Evolutionary conservation across 192 early-diverging fungal genomes (phyloP), one percentile per base, ranked within the genome.

Genomic region (Hyaloraphidium curvatum): DNA sequence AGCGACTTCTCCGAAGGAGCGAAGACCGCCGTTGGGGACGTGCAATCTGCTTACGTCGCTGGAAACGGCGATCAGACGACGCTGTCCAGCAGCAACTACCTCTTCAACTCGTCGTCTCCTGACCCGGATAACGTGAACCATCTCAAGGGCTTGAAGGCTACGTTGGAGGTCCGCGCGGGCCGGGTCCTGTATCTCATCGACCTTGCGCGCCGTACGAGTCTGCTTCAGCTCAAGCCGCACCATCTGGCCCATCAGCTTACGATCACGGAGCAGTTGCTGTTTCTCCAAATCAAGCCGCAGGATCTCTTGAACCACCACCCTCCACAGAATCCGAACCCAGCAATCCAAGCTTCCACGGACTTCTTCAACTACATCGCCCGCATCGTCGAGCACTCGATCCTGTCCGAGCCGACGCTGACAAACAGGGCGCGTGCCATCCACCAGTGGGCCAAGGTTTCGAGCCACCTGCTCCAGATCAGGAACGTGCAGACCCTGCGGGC

Each of bases 361-460:
- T 82, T 82, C 63, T 87, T 87, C 74, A 87, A 87, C 55, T 84
- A 79, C 55, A 50, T 84, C 4, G 80, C 82, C n/a, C 68, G 82
- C 9, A 52, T 80, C 25, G 72, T 87, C 28, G 84, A 87, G 58
- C 72, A 70, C 56, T 72, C 84, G 0, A 77, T 87, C 25, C 55
- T 87, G 25, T 63, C 72, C 28, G 78, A 75, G 1, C 59, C 62
- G 22, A 69, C 75, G 56, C 65, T 77, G 1, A 62, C 69, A 3
- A 66, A 65, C 33, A 59, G 84, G 23, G 81, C 78, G 1, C 66
- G 72, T 33, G 64, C 64, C 22, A 69, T 84, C n/a, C 63, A 72
- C 43, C 68, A 69, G 26, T 87, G 84, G 84, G 74, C 81, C 54
- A 78, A 81, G 53, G 70, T 83, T 2, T 80, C 75, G 1, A 61